Conservation (phyloP, 345 rosid genomes). For the Pistacia integerrima region DNA sequence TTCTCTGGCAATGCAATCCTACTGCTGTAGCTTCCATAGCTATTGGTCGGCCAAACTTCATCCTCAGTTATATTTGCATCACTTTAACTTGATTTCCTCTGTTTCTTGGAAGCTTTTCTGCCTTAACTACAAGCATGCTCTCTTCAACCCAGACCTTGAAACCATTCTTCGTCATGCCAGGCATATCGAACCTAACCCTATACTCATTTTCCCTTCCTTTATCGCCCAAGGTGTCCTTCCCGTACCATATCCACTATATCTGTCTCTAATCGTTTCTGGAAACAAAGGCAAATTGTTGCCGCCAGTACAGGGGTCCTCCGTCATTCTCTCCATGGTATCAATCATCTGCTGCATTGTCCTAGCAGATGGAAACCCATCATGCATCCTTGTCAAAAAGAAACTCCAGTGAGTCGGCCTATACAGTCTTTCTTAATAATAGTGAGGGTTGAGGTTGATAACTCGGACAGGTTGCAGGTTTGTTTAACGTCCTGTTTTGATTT, state of each 20-base stretch:
- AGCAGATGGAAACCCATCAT: slow-evolving; percentile 25
- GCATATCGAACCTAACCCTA: slow-evolving; percentile 33
- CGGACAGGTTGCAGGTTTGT: too few relatives aligned
- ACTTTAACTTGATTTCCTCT: not conserved
- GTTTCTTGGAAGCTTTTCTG: slow-evolving; percentile 19
- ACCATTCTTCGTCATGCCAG: slow-evolving; percentile 37
- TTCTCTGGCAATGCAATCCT: slow-evolving; percentile 47
- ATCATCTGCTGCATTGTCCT: slow-evolving; percentile 31
- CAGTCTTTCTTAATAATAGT: too few relatives aligned
- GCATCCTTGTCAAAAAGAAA: slow-evolving; percentile 18
- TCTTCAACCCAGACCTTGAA: slow-evolving; percentile 36
- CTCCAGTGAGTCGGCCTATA: not conserved
- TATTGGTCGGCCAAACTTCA: slow-evolving; percentile 30
- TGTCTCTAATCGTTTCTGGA: slow-evolving; percentile 9
- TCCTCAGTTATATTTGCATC: slow-evolving; percentile 13
- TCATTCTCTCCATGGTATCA: slow-evolving; percentile 29
- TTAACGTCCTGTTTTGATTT: too few relatives aligned
- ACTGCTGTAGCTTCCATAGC: slow-evolving; percentile 32
- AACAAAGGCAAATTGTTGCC: not conserved
- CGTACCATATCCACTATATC: slow-evolving; percentile 16
- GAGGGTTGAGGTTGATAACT: too few relatives aligned
- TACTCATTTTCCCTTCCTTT: slow-evolving; percentile 23
- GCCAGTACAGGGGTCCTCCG: slow-evolving; percentile 17
- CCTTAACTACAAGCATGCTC: slow-evolving; percentile 31
- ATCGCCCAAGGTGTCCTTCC: slow-evolving; percentile 38